These are phyloP conservation scores for Globisporangium splendens DNA, from an alignment of 352 stramenopile genomes.

Conservation along the genomic window DNA sequence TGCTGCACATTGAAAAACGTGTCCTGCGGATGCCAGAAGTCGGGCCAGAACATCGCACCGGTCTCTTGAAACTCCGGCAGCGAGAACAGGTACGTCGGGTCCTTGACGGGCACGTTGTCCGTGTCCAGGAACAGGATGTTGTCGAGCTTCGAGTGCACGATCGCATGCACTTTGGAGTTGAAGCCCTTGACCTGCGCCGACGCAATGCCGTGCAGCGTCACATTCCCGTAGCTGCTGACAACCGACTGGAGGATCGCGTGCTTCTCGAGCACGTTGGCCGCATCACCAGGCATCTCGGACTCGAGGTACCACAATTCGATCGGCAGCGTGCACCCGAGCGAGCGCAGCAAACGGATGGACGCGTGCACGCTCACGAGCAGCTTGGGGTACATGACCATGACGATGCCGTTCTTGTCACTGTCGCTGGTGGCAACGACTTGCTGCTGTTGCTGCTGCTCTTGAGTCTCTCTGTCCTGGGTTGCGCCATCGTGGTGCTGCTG, in stretches of 20 bases:
- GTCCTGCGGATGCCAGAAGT: slow-evolving; percentile 70
- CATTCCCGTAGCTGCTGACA: too few relatives aligned
- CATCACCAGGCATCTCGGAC: slow-evolving; percentile 25
- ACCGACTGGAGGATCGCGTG: slow-evolving; percentile 22
- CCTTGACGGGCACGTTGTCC: slow-evolving; percentile 57
- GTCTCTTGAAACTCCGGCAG: slow-evolving; percentile 32
- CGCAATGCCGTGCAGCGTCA: too few relatives aligned
- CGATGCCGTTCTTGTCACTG: slow-evolving; percentile 24
- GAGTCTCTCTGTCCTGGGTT: not conserved
- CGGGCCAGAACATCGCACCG: slow-evolving; percentile 71
- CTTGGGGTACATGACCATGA: slow-evolving; percentile 59
- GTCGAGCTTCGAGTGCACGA: slow-evolving; percentile 62
- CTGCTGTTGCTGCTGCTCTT: slow-evolving; percentile 1
- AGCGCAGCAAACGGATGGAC: slow-evolving; percentile 27
- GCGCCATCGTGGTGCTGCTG: not conserved
- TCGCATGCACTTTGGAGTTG: slow-evolving; percentile 63
- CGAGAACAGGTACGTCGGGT: slow-evolving; percentile 67
- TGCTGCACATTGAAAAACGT: slow-evolving; percentile 72
- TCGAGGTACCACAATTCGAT: slow-evolving; percentile 52
- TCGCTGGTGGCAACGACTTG: not conserved
- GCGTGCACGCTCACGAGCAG: slow-evolving; percentile 45
- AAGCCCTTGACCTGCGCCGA: slow-evolving; percentile 32
- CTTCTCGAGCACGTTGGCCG: slow-evolving; percentile 12
- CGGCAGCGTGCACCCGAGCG: slow-evolving; percentile 31
- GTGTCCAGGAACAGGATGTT: slow-evolving; percentile 71